Base-by-base conservation (phyloP, 257 asterid species). In the Solanum etuberosum region DNA sequence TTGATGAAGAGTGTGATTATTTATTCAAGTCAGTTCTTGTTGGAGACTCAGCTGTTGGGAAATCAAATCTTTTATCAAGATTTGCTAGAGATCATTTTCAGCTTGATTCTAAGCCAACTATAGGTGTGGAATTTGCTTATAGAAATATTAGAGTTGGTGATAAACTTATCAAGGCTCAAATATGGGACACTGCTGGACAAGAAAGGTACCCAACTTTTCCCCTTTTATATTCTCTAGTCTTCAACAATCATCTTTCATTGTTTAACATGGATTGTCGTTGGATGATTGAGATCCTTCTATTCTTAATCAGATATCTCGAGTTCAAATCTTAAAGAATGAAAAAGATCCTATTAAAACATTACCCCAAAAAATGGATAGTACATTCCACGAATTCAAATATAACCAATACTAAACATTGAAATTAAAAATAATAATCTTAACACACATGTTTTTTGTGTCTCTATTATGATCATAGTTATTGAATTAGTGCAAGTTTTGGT, bases 111-210 rank as follows among this genome's bases (percentile, higher is more conserved):
- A 95, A 94, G 86, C 98, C 98, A 0, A 95, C 98, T 5, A 95
- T 95, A 9, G 98, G 98, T 2, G 98, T 95, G 80, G 98, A 95
- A 74, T 95, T 95, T 83, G 97, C 98, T 73, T 94, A 94, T 67
- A 91, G 94, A 90, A 93, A 90, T 91, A 90, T 95, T 20, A 89
- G 90, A 83, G 92, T 95, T 3, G 97, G 93, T 11, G 97, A 92
- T 88, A 95, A 95, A 91, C 91, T 92, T 85, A 85, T 95, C 95
- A 95, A 95, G 90, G 98, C 98, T 84, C 98, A 95, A 91, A 93
- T 95, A 88, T 95, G 98, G 98, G 98, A 95, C 54, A 95, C 98
- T 7, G 98, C 98, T 20, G 98, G 98, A 78, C 98, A 95, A 92
- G 98, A 95, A 89, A 94, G 98, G 98, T 95, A 10, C 35, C 8